These are phyloP conservation scores for Rhodofomes roseus DNA, from an alignment of 1,284 basidiomycete species.

Conservation along the genomic window DNA sequence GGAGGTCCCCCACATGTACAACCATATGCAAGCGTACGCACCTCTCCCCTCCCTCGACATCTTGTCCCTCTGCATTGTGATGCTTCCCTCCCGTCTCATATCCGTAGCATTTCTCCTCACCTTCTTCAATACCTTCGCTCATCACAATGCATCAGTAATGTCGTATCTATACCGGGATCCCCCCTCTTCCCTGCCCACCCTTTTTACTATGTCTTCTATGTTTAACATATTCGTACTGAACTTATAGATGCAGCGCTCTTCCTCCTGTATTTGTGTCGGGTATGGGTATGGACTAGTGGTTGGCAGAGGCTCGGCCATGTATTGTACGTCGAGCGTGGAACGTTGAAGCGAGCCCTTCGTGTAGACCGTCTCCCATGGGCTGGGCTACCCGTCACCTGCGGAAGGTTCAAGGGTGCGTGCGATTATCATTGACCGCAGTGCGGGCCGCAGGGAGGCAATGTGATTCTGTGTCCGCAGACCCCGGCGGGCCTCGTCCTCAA, in stretches of 20 bases:
- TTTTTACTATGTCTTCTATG: not conserved
- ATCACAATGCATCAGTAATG: conserved; percentile 6
- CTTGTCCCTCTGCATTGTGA: conserved; percentile 16
- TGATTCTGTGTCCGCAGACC: too few relatives aligned
- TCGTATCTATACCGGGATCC: conserved; percentile 9
- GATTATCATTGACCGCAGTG: not conserved
- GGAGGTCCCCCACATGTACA: conserved; percentile 28
- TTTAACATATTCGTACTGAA: conserved; percentile 9
- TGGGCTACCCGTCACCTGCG: not conserved
- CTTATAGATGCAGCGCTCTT: conserved; percentile 7
- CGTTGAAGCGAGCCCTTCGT: not conserved
- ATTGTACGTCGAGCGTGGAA: not conserved
- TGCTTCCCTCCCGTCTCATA: conserved; percentile 7
- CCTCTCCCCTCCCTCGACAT: conserved; percentile 12
- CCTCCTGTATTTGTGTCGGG: not conserved
- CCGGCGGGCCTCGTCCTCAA: not conserved
- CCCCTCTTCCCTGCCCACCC: not conserved
- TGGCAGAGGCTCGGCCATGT: not conserved
- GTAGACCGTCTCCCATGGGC: not conserved
- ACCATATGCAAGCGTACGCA: conserved; percentile 30
- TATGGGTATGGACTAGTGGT: conserved; percentile 1
- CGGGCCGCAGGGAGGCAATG: not conserved
- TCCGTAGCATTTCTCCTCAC: conserved; percentile 1
- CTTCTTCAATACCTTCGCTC: not conserved
- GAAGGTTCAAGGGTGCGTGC: not conserved